phyloP scores from a whole-genome alignment of 768 basidiomycete species.

The Pilatotrama ljubarskyi region DNA sequence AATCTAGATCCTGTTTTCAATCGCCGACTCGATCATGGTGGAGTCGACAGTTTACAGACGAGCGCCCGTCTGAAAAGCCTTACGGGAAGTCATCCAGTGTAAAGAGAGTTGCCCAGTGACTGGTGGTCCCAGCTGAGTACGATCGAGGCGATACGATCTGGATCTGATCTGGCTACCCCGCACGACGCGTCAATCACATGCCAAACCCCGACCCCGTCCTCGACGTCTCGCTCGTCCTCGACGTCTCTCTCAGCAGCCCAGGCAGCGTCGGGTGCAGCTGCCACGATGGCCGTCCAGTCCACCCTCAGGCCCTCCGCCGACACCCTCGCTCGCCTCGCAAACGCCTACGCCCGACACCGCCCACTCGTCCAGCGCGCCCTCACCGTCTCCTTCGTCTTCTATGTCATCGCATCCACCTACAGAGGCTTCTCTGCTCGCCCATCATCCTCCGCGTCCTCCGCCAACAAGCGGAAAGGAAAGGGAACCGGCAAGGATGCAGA shows the following conservation, averaged over 20 bases:
- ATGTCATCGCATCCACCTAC: conserved; percentile 68
- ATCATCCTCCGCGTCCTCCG: conserved; percentile 24
- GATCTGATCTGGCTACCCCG: conserved; percentile 2
- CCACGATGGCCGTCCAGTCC: conserved; percentile 19
- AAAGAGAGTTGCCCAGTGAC: too few relatives aligned
- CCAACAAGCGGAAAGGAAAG: conserved; percentile 35
- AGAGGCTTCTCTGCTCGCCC: conserved; percentile 49
- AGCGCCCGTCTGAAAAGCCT: too few relatives aligned
- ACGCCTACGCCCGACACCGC: conserved; percentile 61
- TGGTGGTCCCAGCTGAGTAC: not conserved
- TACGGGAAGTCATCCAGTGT: too few relatives aligned
- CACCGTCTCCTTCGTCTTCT: conserved; percentile 67
- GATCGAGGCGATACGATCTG: conserved; percentile 14
- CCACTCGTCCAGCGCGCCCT: conserved; percentile 72
- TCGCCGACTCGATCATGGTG: too few relatives aligned
- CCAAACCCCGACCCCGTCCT: not conserved
- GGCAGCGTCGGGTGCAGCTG: not conserved
- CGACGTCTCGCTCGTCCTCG: not conserved
- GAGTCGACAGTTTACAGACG: too few relatives aligned
- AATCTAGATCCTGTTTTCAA: too few relatives aligned
- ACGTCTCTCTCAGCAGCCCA: not conserved
- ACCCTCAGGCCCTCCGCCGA: conserved; percentile 30
- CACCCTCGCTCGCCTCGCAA: conserved; percentile 44
- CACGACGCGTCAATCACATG: conserved; percentile 18
- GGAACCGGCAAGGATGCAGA: conserved; percentile 33